Percentiles rank a stretch among this genome's conserved stretches.
phyloP scores from a whole-genome alignment of 306 rosid genomes.

The Cyclanthera cordifolia region DNA sequence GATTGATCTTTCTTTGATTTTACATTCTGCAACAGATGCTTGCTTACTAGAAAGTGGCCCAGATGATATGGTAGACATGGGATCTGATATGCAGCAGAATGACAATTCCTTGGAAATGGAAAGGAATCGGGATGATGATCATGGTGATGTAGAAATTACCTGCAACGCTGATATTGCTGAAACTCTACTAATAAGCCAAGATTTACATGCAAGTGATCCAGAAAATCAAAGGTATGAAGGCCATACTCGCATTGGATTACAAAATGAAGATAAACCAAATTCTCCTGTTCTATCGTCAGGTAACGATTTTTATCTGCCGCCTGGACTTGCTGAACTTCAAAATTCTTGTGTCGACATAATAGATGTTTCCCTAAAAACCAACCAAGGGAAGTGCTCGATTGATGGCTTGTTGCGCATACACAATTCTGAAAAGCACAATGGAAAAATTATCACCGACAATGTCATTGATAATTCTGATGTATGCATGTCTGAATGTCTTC shows the following conservation, averaged over 20 bases:
- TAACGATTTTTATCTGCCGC: constrained; percentile 18
- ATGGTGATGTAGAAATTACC: neutral
- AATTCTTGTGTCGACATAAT: constrained; percentile 16
- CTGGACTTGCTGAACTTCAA: constrained; percentile 25
- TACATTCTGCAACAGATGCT: constrained; percentile 14
- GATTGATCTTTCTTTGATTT: neutral
- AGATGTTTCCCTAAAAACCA: constrained; percentile 15
- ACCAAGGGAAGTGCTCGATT: constrained; percentile 16
- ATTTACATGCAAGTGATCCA: neutral
- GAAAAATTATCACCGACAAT: constrained; percentile 17
- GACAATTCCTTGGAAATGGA: constrained; percentile 11
- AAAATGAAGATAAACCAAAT: constrained; percentile 1
- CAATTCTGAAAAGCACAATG: constrained; percentile 22
- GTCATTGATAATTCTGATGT: constrained; percentile 17
- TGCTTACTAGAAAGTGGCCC: constrained; percentile 3
- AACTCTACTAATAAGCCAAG: constrained; percentile 7
- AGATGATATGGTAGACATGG: constrained; percentile 9
- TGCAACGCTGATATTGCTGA: neutral
- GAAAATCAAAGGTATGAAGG: constrained; percentile 1
- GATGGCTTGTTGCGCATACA: constrained; percentile 19
- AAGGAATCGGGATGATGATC: constrained; percentile 19
- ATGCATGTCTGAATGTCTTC: constrained; percentile 17
- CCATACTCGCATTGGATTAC: neutral
- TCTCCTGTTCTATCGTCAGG: constrained; percentile 11
- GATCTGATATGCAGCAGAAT: constrained; percentile 4